phyloP scores from a whole-genome alignment of 2,329 filamentous ascomycete genomes.

The Penicillium brasilianum region DNA sequence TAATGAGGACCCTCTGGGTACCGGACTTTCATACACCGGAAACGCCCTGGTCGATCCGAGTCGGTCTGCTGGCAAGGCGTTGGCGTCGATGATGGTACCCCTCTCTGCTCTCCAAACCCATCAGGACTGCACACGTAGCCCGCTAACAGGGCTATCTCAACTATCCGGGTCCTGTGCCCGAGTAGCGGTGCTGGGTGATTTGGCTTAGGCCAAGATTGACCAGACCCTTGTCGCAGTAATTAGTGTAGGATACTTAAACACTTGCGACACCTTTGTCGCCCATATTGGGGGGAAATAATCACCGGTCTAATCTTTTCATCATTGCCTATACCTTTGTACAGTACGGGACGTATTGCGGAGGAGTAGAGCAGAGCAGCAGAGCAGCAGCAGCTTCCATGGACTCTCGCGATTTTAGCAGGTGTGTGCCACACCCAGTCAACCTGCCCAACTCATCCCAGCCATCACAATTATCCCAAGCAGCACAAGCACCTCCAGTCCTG shows the following conservation, averaged over 20 bases:
- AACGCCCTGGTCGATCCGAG: constrained; percentile 9
- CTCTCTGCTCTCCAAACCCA: constrained; percentile 29
- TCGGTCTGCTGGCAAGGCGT: constrained; percentile 22
- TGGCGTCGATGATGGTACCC: constrained; percentile 18
- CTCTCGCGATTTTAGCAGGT: constrained; percentile 43
- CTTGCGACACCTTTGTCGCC: not conserved
- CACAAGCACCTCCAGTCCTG: not conserved
- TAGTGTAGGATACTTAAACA: constrained; percentile 12
- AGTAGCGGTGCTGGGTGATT: constrained; percentile 12
- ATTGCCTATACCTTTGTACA: not conserved
- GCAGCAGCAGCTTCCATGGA: constrained; percentile 31
- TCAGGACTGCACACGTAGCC: constrained; percentile 45
- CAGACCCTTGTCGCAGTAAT: not conserved
- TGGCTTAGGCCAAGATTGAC: constrained; percentile 4
- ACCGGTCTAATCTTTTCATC: not conserved
- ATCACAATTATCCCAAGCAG: not conserved
- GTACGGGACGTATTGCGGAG: not conserved
- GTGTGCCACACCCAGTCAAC: constrained; percentile 17
- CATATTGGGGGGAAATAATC: not conserved
- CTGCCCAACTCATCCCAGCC: not conserved
- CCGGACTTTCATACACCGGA: not conserved
- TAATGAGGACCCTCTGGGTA: not conserved
- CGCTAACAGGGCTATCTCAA: constrained; percentile 29
- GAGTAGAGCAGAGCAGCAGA: constrained; percentile 8
- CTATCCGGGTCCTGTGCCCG: constrained; percentile 21